Conservation (phyloP, 2,329 filamentous ascomycete species). For the Stachybotrys echinatus region DNA sequence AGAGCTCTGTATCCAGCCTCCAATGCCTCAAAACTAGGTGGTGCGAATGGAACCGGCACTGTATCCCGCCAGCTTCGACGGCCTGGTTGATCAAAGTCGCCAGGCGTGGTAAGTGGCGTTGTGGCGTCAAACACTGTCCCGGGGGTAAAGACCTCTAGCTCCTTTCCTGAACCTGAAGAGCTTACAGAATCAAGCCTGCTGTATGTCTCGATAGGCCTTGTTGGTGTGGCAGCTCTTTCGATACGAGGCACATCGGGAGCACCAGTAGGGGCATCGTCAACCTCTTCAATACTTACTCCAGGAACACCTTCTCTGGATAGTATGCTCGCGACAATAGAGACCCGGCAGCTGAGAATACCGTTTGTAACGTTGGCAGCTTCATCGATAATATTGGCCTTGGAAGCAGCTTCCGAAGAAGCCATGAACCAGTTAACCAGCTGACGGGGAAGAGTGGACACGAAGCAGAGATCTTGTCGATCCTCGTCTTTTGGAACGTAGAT, state of each 20-base stretch:
- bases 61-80: neutral
- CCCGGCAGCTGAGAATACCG: conserved; percentile 10
- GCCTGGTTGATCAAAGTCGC: neutral
- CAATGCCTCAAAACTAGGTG: neutral
- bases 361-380: conserved; percentile 8
- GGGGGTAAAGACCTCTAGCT: neutral
- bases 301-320: neutral
- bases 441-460: conserved; percentile 17
- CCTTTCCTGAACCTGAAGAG: neutral
- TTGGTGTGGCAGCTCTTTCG: neutral
- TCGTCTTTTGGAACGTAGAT: conserved; percentile 25
- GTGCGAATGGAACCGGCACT: neutral
- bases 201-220: neutral
- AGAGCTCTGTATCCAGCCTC: neutral
- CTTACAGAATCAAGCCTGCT: neutral
- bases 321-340: conserved; percentile 2
- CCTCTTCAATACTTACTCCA: neutral
- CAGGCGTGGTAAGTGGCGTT: neutral
- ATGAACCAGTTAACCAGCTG: conserved; percentile 29
- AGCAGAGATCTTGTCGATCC: conserved; percentile 20
- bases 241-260: neutral
- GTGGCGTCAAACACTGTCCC: neutral
- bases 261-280: neutral
- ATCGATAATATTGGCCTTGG: neutral
- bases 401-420: conserved; percentile 14